These are phyloP conservation scores for Colletotrichum ledebouriae DNA, from an alignment of 2,329 filamentous ascomycete species.

Conservation along the genomic window DNA sequence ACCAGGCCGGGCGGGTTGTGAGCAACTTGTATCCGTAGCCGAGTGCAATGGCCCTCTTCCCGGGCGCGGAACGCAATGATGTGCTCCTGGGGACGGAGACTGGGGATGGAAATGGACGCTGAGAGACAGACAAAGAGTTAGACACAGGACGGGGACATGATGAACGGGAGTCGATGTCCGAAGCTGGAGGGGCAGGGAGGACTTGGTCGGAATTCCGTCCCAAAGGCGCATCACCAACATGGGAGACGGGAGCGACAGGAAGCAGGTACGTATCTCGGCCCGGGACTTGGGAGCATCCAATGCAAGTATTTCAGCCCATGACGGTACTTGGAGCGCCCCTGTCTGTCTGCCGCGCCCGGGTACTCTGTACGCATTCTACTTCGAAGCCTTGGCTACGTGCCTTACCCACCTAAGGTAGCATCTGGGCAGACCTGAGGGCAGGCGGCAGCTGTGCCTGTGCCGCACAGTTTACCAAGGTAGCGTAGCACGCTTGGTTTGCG, in stretches of 20 bases:
- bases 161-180: not conserved
- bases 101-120: not conserved
- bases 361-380: slow-evolving; percentile 1
- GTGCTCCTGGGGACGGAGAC: slow-evolving; percentile 11
- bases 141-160: no score
- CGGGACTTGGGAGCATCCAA: not conserved
- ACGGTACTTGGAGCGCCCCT: slow-evolving; percentile 3
- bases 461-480: not conserved
- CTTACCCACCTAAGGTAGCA: not conserved
- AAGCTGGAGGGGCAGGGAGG: not conserved
- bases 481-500: not conserved
- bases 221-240: no score
- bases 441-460: not conserved
- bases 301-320: not conserved
- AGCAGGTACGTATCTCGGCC: not conserved
- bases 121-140: no score
- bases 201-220: not conserved
- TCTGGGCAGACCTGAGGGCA: not conserved
- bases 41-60: not conserved
- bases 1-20: not conserved
- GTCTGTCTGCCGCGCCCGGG: slow-evolving; percentile 3
- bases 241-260: not conserved
- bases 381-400: not conserved
- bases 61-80: slow-evolving; percentile 6
- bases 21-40: not conserved